Conservation (phyloP, 139 green algal species). For the Picochlorum sp. region DNA sequence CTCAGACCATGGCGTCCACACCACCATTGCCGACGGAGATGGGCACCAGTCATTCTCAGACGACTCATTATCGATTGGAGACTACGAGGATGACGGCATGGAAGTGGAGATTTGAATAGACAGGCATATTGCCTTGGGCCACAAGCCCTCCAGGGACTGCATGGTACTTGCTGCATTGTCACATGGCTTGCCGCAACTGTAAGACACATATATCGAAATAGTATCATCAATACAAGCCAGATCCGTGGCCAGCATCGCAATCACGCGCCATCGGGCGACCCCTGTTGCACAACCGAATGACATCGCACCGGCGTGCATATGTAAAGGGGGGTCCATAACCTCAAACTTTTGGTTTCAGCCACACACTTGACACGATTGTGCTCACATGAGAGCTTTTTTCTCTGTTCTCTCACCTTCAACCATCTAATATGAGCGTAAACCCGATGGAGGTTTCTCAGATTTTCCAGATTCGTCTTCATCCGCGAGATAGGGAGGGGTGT, state of each 20-base stretch:
- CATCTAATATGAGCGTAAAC: too few species aligned
- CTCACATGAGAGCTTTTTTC: too few species aligned
- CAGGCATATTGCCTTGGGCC: neutral
- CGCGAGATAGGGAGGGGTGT: too few species aligned
- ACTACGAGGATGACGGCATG: slow-evolving; percentile 1
- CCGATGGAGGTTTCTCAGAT: too few species aligned
- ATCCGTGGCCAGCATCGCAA: neutral
- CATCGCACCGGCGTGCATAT: neutral
- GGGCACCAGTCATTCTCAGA: slow-evolving; percentile 1
- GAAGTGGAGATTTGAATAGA: slow-evolving; percentile 2
- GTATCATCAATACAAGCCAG: neutral
- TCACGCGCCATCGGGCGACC: neutral
- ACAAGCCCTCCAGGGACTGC: slow-evolving; percentile 3
- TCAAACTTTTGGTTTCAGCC: too few species aligned
- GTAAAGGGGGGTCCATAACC: too few species aligned
- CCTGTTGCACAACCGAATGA: neutral
- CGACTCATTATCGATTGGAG: neutral
- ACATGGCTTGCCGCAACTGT: neutral
- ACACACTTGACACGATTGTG: too few species aligned
- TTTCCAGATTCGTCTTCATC: too few species aligned
- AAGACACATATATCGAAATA: neutral
- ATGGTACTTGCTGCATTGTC: neutral
- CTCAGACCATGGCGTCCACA: slow-evolving; percentile 1
- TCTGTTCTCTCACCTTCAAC: too few species aligned
- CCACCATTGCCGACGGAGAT: neutral